phyloP scores from a whole-genome alignment of 768 basidiomycete species.

The Rhizopogon vinicolor region DNA sequence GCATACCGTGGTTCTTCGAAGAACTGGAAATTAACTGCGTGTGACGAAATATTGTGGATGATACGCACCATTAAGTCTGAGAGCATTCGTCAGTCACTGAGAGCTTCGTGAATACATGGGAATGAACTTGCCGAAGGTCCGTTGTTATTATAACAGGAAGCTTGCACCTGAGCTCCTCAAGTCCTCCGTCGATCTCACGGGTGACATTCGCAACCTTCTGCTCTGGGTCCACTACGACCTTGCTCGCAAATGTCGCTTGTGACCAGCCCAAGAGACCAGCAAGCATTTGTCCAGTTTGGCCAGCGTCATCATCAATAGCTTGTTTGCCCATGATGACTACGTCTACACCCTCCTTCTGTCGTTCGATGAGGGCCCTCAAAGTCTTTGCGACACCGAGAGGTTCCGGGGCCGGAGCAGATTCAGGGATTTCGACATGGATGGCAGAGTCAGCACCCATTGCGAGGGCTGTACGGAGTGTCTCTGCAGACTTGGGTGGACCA shows the following conservation, averaged over 20 bases:
- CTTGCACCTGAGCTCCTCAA: slow-evolving; percentile 73
- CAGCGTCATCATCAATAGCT: slow-evolving; percentile 95
- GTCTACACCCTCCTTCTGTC: slow-evolving; percentile 61
- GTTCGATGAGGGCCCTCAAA: slow-evolving; percentile 69
- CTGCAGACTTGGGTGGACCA: slow-evolving; percentile 84
- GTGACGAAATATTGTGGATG: background rate
- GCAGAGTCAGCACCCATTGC: slow-evolving; percentile 97
- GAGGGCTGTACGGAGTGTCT: slow-evolving; percentile 91
- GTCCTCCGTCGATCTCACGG: slow-evolving; percentile 92
- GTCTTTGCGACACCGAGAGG: slow-evolving; percentile 90
- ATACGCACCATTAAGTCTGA: slow-evolving; percentile 66
- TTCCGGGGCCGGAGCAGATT: slow-evolving; percentile 70
- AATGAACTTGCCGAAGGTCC: slow-evolving; percentile 70
- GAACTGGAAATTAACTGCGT: background rate
- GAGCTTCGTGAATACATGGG: background rate
- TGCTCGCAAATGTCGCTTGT: slow-evolving; percentile 94
- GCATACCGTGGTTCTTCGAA: slow-evolving; percentile 89
- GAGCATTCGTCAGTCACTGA: background rate
- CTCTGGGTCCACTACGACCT: slow-evolving; percentile 63
- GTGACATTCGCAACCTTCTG: slow-evolving; percentile 67
- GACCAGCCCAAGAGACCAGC: slow-evolving; percentile 90
- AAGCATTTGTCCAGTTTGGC: slow-evolving; percentile 96
- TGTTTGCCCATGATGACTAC: slow-evolving; percentile 97
- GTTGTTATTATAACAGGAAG: slow-evolving; percentile 89
- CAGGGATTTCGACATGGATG: slow-evolving; percentile 85